Conservation (phyloP, 2,329 filamentous ascomycete genomes). For the Orbilia blumenaviensis region DNA sequence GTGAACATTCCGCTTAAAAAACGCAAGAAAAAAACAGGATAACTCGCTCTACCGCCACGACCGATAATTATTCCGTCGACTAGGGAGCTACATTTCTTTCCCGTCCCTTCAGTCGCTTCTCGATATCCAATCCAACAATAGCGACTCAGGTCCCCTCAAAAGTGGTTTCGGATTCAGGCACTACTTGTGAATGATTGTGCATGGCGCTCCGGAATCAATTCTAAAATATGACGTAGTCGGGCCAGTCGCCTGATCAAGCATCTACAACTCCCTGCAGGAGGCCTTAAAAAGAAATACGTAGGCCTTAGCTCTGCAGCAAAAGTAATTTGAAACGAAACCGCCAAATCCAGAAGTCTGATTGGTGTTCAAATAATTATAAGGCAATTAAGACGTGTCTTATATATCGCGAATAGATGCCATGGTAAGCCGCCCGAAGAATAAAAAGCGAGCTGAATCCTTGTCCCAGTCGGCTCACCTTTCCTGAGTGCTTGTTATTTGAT, state of each 20-base stretch:
- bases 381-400: constrained; percentile 17
- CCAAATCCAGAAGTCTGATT: constrained; percentile 14
- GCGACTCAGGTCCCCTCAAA: neutral
- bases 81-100: neutral
- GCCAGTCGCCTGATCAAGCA: constrained; percentile 15
- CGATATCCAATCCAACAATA: neutral
- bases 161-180: neutral
- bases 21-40: neutral
- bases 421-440: neutral
- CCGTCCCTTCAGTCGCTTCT: neutral
- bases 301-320: neutral
- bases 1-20: constrained; percentile 14
- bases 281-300: neutral
- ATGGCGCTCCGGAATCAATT: neutral
- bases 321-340: neutral
- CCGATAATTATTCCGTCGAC: neutral
- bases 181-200: constrained; percentile 7
- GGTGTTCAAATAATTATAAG: neutral
- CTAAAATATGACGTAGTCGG: neutral
- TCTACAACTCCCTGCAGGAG: constrained; percentile 27
- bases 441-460: constrained; percentile 7
- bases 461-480: constrained; percentile 22
- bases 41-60: neutral
- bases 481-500: neutral
- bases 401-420: neutral